Evolutionary conservation across 306 rosid genomes (phyloP).

Genomic region (Luffa aegyptiaca): DNA sequence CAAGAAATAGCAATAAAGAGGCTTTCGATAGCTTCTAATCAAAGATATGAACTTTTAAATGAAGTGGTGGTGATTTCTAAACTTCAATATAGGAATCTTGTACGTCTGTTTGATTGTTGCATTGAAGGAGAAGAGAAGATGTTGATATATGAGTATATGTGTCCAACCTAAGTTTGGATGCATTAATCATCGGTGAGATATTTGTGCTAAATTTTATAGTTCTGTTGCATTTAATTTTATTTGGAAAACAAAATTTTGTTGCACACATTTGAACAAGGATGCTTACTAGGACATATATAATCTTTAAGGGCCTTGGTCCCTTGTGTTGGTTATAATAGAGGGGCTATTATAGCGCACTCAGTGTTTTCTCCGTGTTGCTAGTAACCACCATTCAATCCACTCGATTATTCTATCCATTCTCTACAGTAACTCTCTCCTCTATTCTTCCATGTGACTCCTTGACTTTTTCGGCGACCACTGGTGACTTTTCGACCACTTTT

Average conservation of each 20-base stretch:
- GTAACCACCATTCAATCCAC: no score
- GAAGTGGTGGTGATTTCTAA: constrained; percentile 33
- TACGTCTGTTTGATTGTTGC: constrained; percentile 35
- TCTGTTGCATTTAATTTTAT: background rate
- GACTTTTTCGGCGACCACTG: no score
- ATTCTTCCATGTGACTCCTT: no score
- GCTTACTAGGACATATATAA: background rate
- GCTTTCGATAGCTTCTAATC: constrained; percentile 26
- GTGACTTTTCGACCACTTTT: no score
- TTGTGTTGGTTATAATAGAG: no score
- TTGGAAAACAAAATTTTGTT: no score
- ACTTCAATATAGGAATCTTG: constrained; percentile 45
- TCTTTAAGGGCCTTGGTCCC: no score
- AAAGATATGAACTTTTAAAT: constrained; percentile 31
- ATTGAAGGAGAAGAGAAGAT: constrained; percentile 28
- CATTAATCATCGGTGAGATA: constrained; percentile 28
- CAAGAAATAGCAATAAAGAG: constrained; percentile 36
- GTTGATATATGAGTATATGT: constrained; percentile 30
- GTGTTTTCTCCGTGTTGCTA: no score
- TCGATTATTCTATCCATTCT: no score
- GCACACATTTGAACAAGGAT: no score
- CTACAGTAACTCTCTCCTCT: no score
- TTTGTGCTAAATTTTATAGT: background rate
- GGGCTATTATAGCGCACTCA: no score
- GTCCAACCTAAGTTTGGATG: constrained; percentile 37